Conservation (phyloP, 768 basidiomycete species). For the Lepiota brunneoincarnata region DNA sequence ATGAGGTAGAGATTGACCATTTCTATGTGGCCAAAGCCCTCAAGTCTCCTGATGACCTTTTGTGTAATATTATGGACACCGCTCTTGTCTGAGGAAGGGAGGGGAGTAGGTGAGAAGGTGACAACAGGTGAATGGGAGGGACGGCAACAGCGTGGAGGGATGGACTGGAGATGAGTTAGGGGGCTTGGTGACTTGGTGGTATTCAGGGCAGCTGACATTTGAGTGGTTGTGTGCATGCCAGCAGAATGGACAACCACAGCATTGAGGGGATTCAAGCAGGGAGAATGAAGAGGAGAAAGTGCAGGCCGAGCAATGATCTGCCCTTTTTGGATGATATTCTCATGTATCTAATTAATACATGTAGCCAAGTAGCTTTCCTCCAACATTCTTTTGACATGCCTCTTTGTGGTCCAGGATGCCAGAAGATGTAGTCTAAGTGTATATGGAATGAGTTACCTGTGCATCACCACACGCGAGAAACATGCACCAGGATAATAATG, state of each 20-base stretch:
- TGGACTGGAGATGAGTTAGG: too few species aligned
- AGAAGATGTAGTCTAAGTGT: slow-evolving; percentile 93
- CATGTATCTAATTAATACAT: slow-evolving; percentile 59
- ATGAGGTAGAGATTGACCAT: slow-evolving; percentile 22
- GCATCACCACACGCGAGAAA: neutral
- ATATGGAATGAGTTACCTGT: slow-evolving; percentile 1
- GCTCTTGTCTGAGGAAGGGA: too few species aligned
- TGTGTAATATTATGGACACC: slow-evolving; percentile 42
- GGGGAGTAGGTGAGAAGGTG: slow-evolving; percentile 35
- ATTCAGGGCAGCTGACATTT: neutral
- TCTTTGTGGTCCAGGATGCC: slow-evolving; percentile 99
- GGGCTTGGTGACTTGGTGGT: too few species aligned
- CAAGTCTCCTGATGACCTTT: slow-evolving; percentile 46
- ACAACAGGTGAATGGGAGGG: slow-evolving; percentile 46
- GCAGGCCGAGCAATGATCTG: neutral
- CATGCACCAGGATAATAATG: slow-evolving; percentile 85
- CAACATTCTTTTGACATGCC: slow-evolving; percentile 96
- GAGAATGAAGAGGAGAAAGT: too few species aligned
- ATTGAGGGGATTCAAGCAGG: too few species aligned
- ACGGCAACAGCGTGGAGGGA: too few species aligned
- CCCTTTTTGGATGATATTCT: slow-evolving; percentile 1
- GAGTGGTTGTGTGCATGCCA: too few species aligned
- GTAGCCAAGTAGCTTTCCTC: slow-evolving; percentile 92
- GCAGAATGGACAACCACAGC: neutral
- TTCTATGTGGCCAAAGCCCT: slow-evolving; percentile 42